Evolutionary conservation across 1,284 basidiomycete genomes (phyloP).

Genomic region (Trichosporon ovoides): DNA sequence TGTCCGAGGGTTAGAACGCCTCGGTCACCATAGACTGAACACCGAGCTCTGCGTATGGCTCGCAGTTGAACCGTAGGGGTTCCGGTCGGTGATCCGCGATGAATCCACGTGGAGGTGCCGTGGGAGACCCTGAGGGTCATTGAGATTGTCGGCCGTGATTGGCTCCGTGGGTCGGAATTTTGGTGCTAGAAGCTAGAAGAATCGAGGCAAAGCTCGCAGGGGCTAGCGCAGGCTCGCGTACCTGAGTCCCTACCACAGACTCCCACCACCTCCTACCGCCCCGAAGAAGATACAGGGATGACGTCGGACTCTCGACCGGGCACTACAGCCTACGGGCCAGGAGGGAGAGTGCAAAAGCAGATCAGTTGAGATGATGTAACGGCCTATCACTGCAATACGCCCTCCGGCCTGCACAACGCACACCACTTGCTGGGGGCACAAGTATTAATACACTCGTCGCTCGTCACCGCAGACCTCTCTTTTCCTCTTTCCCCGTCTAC

Average conservation of each 20-base stretch:
- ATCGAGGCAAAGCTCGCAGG: background rate
- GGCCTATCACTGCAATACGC: background rate
- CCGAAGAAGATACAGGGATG: background rate
- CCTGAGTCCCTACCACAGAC: background rate
- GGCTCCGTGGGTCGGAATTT: background rate
- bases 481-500: background rate
- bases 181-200: slow-evolving; percentile 6
- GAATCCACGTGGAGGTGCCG: background rate
- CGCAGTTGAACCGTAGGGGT: too few relatives aligned
- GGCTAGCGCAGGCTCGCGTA: background rate
- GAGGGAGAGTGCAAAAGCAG: too few relatives aligned
- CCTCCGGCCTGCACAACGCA: background rate
- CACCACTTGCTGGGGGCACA: background rate
- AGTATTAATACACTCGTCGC: background rate
- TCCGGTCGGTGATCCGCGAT: background rate
- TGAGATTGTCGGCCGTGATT: background rate
- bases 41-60: too few relatives aligned
- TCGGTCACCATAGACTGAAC: too few relatives aligned
- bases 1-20: too few relatives aligned
- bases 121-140: background rate
- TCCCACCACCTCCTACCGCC: background rate
- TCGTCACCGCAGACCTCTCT: background rate
- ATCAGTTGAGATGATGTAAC: background rate
- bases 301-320: slow-evolving; percentile 1
- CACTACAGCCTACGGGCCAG: too few relatives aligned